A percentile compares a stretch with the other conserved stretches of the same genome.
Evolutionary conservation across 2,329 filamentous ascomycete species (phyloP).

Genomic region (Metarhizium album): DNA sequence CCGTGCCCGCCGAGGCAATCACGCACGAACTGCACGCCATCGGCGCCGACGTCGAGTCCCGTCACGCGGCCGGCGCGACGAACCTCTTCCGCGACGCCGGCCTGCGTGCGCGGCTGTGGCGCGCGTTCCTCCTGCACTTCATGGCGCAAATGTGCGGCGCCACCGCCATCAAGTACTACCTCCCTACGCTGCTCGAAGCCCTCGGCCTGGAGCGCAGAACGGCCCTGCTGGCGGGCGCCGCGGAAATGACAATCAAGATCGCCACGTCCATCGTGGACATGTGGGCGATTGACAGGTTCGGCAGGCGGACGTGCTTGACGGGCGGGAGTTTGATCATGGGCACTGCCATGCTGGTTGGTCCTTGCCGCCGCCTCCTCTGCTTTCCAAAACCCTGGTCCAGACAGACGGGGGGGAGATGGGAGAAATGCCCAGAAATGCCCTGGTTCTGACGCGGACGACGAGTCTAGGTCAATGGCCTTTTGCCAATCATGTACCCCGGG

Average conservation of each 20-base stretch:
- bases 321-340: slow-evolving; percentile 42
- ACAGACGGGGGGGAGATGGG: too few relatives aligned
- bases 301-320: slow-evolving; percentile 36
- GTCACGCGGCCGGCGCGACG: slow-evolving; percentile 16
- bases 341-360: slow-evolving; percentile 37
- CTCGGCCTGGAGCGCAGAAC: slow-evolving; percentile 37
- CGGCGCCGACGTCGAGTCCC: slow-evolving; percentile 28
- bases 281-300: slow-evolving; percentile 43
- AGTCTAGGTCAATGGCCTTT: slow-evolving; percentile 39
- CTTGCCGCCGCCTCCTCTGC: neutral
- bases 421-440: too few relatives aligned
- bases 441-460: neutral
- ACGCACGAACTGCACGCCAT: slow-evolving; percentile 36
- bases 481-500: slow-evolving; percentile 39
- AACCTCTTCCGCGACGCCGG: slow-evolving; percentile 35
- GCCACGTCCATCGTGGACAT: slow-evolving; percentile 45
- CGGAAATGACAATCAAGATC: slow-evolving; percentile 48
- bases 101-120: slow-evolving; percentile 43
- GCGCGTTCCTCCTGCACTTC: slow-evolving; percentile 45
- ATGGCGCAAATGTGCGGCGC: slow-evolving; percentile 51
- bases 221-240: slow-evolving; percentile 41
- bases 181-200: slow-evolving; percentile 40
- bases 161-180: slow-evolving; percentile 50
- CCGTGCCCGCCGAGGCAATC: slow-evolving; percentile 24
- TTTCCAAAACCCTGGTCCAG: too few relatives aligned